phyloP scores from a whole-genome alignment of 768 basidiomycete genomes.

The Rhodotorula kratochvilovae region DNA sequence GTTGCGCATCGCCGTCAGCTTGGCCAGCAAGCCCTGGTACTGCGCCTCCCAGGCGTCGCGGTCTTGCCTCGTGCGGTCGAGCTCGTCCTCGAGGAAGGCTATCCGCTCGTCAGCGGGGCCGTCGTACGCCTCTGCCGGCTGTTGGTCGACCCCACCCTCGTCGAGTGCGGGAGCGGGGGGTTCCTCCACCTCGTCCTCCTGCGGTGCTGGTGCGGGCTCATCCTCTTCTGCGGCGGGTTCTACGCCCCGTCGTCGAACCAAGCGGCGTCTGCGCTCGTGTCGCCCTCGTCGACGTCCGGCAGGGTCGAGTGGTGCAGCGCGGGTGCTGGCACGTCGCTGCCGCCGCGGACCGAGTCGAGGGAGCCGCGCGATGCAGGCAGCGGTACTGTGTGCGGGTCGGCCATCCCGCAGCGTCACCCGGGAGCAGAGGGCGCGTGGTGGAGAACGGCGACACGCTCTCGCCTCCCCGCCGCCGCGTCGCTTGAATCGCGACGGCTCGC shows the following conservation, averaged over 20 bases:
- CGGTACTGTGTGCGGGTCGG: conserved; percentile 4
- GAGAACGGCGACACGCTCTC: too few relatives aligned
- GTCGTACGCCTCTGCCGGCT: not conserved
- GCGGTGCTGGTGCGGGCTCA: not conserved
- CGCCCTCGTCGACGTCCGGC: not conserved
- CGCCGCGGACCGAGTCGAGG: conserved; percentile 16
- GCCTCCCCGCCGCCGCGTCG: too few relatives aligned
- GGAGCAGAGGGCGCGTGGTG: too few relatives aligned
- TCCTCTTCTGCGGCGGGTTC: not conserved
- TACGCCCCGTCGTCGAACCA: not conserved
- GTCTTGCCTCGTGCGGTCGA: conserved; percentile 71
- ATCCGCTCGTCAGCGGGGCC: conserved; percentile 19
- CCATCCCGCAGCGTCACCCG: too few relatives aligned
- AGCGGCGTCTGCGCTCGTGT: not conserved
- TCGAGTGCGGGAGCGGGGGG: not conserved
- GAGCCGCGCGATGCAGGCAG: conserved; percentile 32
- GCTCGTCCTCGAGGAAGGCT: conserved; percentile 51
- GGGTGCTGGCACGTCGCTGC: not conserved
- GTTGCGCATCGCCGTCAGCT: conserved; percentile 86
- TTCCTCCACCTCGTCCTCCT: not conserved
- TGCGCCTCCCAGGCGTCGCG: conserved; percentile 81
- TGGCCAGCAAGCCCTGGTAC: conserved; percentile 77
- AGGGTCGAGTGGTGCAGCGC: not conserved
- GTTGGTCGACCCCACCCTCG: not conserved
- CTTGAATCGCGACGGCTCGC: too few relatives aligned